Conservation (phyloP, 1,139 yeast species). For the Debaryomyces sp. region DNA sequence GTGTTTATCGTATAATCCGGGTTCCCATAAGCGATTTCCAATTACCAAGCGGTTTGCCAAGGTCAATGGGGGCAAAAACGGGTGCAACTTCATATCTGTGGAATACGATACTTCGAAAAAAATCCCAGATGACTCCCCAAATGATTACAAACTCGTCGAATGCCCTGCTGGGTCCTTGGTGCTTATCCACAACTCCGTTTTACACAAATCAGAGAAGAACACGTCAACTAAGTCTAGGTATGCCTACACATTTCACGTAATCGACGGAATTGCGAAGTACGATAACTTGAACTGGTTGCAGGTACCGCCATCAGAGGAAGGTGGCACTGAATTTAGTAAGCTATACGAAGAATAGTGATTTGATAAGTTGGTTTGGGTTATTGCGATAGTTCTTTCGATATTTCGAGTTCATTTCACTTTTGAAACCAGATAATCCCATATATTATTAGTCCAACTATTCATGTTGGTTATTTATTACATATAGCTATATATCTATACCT, state of each 20-base stretch:
- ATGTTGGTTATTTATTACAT: neutral
- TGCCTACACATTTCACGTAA: constrained; percentile 80
- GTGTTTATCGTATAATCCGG: constrained; percentile 72
- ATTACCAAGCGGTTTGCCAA: constrained; percentile 70
- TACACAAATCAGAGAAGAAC: constrained; percentile 73
- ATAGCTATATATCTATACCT: neutral
- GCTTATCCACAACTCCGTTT: constrained; percentile 67
- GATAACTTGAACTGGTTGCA: constrained; percentile 77
- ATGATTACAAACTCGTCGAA: constrained; percentile 53
- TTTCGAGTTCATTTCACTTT: neutral
- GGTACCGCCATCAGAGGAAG: constrained; percentile 61
- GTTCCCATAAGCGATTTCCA: constrained; percentile 63
- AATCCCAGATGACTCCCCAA: constrained; percentile 24
- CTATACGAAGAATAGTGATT: constrained; percentile 27
- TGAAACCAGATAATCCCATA: neutral
- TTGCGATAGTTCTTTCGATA: neutral
- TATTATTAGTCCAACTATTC: neutral
- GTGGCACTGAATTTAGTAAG: constrained; percentile 62
- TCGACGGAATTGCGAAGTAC: constrained; percentile 64
- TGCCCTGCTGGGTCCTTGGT: constrained; percentile 76
- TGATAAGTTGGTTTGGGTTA: neutral
- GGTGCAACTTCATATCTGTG: constrained; percentile 51
- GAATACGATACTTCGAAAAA: constrained; percentile 19
- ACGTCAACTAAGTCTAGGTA: constrained; percentile 58
- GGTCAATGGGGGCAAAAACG: constrained; percentile 46